These are phyloP conservation scores for Thalassiosira ordinaria DNA, from an alignment of 352 stramenopile genomes.

Conservation along the genomic window DNA sequence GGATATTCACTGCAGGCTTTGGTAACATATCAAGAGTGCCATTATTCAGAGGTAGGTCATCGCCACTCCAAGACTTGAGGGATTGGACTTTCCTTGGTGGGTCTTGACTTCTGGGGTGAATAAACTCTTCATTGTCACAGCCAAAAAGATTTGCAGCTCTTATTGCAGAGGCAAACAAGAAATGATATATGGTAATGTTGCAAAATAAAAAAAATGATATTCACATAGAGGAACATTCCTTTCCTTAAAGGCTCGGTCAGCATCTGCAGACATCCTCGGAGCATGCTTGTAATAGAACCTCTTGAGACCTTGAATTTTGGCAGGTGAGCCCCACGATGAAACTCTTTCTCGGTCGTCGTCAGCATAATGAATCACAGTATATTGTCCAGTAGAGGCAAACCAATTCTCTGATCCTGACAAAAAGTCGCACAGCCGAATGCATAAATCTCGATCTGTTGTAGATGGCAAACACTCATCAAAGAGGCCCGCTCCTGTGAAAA, in stretches of 20 bases:
- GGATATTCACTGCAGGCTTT: background rate
- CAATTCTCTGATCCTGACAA: background rate
- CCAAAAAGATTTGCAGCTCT: slow-evolving; percentile 17
- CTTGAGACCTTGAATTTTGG: slow-evolving; percentile 26
- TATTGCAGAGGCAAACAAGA: too few relatives aligned
- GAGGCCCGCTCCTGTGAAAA: slow-evolving; percentile 10
- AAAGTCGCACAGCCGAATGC: slow-evolving; percentile 28
- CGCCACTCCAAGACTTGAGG: slow-evolving; percentile 1
- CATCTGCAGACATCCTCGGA: slow-evolving; percentile 5
- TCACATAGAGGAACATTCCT: too few relatives aligned
- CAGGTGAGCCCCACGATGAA: background rate
- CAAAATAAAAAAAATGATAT: too few relatives aligned
- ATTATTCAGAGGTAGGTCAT: slow-evolving; percentile 8
- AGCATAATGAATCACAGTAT: slow-evolving; percentile 29
- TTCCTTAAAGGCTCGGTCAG: background rate
- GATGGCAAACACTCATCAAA: slow-evolving; percentile 17
- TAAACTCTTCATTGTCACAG: slow-evolving; percentile 13
- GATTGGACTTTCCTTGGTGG: background rate
- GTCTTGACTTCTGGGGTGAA: background rate
- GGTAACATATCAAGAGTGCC: slow-evolving; percentile 17
- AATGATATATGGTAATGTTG: too few relatives aligned
- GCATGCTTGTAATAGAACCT: slow-evolving; percentile 29
- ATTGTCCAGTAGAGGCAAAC: slow-evolving; percentile 22
- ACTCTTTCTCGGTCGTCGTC: slow-evolving; percentile 1
- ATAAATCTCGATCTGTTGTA: slow-evolving; percentile 23